These are phyloP conservation scores for Sugiyamaella marilandica DNA, from an alignment of 805 yeast species.

Conservation along the genomic window DNA sequence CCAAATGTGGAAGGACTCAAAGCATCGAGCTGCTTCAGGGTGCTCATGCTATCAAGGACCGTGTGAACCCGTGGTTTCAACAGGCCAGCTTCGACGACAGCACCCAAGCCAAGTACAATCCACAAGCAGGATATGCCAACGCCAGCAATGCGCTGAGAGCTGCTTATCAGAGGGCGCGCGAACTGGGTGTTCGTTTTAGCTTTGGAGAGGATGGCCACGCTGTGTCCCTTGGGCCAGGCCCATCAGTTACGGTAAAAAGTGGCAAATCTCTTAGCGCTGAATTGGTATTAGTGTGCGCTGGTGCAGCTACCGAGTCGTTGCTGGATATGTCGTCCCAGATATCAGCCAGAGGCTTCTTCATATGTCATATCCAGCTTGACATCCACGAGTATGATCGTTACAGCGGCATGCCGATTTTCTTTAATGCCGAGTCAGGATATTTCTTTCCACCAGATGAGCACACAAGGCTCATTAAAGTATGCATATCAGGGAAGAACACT, in stretches of 20 bases:
- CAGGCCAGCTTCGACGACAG: conserved; percentile 10
- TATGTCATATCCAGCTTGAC: conserved; percentile 38
- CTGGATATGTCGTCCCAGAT: conserved; percentile 36
- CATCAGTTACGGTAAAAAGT: background rate
- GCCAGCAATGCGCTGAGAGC: conserved; percentile 33
- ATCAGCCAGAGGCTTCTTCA: conserved; percentile 40
- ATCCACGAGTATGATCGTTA: conserved; percentile 32
- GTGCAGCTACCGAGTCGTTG: conserved; percentile 37
- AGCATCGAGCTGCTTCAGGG: conserved; percentile 3
- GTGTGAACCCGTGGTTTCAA: conserved; percentile 6
- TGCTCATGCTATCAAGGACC: conserved; percentile 28
- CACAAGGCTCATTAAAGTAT: conserved; percentile 8
- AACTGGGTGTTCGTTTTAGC: conserved; percentile 35
- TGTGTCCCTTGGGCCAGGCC: conserved; percentile 22
- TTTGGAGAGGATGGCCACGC: conserved; percentile 24
- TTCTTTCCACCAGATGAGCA: conserved; percentile 37
- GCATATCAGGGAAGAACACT: background rate
- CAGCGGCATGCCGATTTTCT: conserved; percentile 36
- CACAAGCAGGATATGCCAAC: conserved; percentile 36
- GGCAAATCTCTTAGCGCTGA: conserved; percentile 21
- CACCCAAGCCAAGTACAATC: background rate
- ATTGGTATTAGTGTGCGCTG: conserved; percentile 36
- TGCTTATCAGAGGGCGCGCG: conserved; percentile 28
- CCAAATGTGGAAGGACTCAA: background rate
- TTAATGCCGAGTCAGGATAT: conserved; percentile 39